Base-by-base conservation (phyloP, 495 filamentous ascomycete species). In the Annulohypoxylon moriforme region DNA sequence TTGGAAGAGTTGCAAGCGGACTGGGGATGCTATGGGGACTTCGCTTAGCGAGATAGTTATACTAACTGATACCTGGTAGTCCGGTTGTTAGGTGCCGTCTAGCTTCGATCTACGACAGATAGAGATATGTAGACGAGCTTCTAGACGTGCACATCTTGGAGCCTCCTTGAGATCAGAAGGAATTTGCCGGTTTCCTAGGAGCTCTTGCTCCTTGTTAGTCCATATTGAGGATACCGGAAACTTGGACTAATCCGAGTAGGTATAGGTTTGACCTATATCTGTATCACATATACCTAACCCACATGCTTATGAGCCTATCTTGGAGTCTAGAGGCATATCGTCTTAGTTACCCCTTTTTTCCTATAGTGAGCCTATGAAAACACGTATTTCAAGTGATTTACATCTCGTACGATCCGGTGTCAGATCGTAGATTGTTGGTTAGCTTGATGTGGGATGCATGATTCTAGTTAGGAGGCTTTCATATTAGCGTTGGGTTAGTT, bases 401-500 rank as follows among this genome's bases (percentile, higher is more conserved):
- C 18, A 49, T n/a, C 40, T 20, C 34, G 0, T 44, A 68, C 33
- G 46, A 55, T 60, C 53, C 27, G 44, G 20, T 29, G 46, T 33
- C n/a, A 24, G 36, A 27, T 42, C 10, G 24, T 63, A 33, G 42
- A 34, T 61, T 61, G 49, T 42, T 36, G 24, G 27, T 1, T 9
- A 55, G 3, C 8, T 20, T 20, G 7, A 57, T n/a, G 11, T 56
- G 46, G 44, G 44, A 67, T 49, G 25, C 34, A 34, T 50, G 49
- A 62, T 62, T 14, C 55, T 56, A n/a, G 61, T 55, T 56, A 44
- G 52, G 52, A 42, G 31, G 47, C 24, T 53, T 38, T 6, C 25
- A 47, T 29, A 6, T 2, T 6, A 11, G 27, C 50, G 20, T 11
- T 53, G 14, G 29, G 50, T 40, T 22, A 31, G 25, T 60, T 61